Evolutionary conservation across 108 stramenopile genomes (phyloP).

Genomic region (Thalassiosira profunda): DNA sequence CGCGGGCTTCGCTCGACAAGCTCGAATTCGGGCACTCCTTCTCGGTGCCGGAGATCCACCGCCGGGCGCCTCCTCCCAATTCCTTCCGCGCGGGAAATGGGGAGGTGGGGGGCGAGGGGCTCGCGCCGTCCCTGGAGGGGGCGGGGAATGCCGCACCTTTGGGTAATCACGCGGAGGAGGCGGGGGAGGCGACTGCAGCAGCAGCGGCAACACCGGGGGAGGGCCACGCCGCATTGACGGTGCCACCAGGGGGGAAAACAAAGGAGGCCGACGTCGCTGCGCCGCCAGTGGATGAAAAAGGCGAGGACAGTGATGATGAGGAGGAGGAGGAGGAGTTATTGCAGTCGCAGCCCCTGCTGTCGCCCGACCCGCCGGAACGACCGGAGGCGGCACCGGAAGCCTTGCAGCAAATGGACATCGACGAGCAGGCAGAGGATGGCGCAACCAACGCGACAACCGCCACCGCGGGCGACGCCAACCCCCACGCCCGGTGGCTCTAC

Average conservation of each 20-base stretch:
- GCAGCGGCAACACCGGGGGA: too few species aligned
- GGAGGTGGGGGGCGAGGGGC: too few species aligned
- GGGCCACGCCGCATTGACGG: too few species aligned
- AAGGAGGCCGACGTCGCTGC: too few species aligned
- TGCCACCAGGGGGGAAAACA: too few species aligned
- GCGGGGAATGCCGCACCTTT: background rate
- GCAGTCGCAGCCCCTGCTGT: background rate
- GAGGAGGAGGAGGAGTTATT: background rate
- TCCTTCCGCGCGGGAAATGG: too few species aligned
- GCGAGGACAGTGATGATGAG: background rate
- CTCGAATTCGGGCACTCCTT: too few species aligned
- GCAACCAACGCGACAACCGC: background rate
- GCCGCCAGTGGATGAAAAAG: too few species aligned
- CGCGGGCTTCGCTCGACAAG: too few species aligned
- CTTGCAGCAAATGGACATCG: background rate
- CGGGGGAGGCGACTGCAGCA: background rate
- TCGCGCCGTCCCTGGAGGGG: too few species aligned
- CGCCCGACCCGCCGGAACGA: background rate
- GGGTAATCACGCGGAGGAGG: background rate
- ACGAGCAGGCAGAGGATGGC: background rate
- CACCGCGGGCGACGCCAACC: background rate
- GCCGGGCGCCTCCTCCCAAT: too few species aligned
- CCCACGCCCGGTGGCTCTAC: slow-evolving; percentile 22
- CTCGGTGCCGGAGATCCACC: too few species aligned
- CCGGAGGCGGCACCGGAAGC: background rate